Conservation (phyloP, 2,329 filamentous ascomycete genomes). For the Diaporthe amygdali region DNA sequence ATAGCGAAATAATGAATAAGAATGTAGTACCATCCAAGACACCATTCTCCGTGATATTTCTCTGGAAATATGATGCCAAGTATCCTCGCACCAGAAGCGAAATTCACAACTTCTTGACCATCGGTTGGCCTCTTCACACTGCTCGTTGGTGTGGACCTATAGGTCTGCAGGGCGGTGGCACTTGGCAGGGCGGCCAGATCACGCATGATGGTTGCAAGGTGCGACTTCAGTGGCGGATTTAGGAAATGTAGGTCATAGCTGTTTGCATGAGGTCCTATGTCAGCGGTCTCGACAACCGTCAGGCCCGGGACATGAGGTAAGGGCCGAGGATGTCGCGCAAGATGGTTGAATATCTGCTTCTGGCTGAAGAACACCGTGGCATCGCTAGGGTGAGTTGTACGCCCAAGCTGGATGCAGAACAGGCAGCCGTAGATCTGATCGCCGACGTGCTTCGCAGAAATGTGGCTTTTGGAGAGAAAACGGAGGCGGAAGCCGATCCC, state of each 20-base stretch:
- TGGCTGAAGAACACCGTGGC: constrained; percentile 62
- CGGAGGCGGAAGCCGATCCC: constrained; percentile 57
- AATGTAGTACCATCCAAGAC: constrained; percentile 50
- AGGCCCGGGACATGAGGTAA: constrained; percentile 55
- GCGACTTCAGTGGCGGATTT: constrained; percentile 44
- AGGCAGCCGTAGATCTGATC: constrained; percentile 61
- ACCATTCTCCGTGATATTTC: constrained; percentile 60
- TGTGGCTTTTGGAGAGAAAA: constrained; percentile 61
- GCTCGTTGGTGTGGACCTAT: constrained; percentile 4
- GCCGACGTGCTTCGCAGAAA: constrained; percentile 54
- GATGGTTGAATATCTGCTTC: constrained; percentile 56
- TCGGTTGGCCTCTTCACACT: neutral
- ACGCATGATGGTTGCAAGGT: constrained; percentile 44
- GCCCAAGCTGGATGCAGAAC: constrained; percentile 56
- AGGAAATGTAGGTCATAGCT: constrained; percentile 60
- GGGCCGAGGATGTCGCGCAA: constrained; percentile 59
- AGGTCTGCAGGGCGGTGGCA: constrained; percentile 50
- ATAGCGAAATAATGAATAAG: no score
- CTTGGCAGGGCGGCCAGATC: constrained; percentile 50
- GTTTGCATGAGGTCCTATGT: constrained; percentile 48
- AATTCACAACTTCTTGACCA: constrained; percentile 28
- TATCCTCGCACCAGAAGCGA: constrained; percentile 49
- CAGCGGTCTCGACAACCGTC: constrained; percentile 50
- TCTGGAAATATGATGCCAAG: constrained; percentile 57
- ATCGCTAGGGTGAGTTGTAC: constrained; percentile 58